A percentile compares a stretch with the other conserved stretches of the same genome.
These are phyloP conservation scores for Mallotus nudiflorus DNA, from an alignment of 345 rosid species.

Conservation along the genomic window DNA sequence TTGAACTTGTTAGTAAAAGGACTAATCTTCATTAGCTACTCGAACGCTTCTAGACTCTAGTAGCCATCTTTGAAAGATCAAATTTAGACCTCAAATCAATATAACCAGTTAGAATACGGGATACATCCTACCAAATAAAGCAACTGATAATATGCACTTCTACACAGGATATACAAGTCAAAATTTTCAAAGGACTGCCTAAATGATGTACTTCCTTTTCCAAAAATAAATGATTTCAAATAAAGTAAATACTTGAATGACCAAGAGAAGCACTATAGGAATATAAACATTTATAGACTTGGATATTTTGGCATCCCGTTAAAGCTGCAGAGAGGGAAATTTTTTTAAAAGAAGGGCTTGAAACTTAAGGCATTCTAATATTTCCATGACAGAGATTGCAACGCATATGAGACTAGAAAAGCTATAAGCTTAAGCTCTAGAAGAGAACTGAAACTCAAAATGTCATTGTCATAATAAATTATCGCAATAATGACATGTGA, in stretches of 20 bases:
- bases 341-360: neutral
- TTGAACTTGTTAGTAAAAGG: slow-evolving; percentile 3
- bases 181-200: neutral
- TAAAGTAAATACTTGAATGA: neutral
- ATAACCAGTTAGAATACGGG: neutral
- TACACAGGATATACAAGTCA: neutral
- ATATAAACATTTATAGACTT: neutral
- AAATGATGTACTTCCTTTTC: neutral
- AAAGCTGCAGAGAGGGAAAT: neutral
- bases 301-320: neutral
- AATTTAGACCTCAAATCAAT: neutral
- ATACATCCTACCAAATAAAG: neutral
- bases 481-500: neutral
- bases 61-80: neutral
- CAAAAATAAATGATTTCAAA: neutral
- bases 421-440: neutral
- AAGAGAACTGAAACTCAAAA: neutral
- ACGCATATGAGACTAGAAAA: neutral
- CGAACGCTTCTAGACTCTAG: neutral
- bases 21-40: neutral
- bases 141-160: neutral
- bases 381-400: neutral
- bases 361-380: neutral
- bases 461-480: neutral
- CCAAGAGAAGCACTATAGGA: neutral